Conservation (phyloP, 495 filamentous ascomycete species). For the Tuber borchii region DNA sequence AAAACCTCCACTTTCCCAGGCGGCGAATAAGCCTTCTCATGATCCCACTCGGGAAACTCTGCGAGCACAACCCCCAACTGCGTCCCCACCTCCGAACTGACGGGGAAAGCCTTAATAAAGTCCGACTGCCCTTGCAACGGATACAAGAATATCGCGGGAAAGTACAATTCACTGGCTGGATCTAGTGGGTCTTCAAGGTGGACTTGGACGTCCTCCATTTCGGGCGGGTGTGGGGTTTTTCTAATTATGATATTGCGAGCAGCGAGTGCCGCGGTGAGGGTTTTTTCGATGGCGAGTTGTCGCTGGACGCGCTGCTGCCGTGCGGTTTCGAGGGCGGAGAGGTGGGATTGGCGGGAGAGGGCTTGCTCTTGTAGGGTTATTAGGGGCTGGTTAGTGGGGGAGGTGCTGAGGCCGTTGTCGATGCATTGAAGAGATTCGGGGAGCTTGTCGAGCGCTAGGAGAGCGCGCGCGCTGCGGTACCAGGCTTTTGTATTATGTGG, state of each 20-base stretch:
- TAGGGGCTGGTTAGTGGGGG: constrained; percentile 49
- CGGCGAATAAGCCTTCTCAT: constrained; percentile 56
- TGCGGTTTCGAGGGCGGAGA: constrained; percentile 45
- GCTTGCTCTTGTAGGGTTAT: constrained; percentile 47
- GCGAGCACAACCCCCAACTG: constrained; percentile 76
- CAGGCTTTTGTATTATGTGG: constrained; percentile 75
- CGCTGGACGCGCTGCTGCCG: constrained; percentile 48
- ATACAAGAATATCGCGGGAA: constrained; percentile 79
- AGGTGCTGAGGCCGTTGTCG: constrained; percentile 61
- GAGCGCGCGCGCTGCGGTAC: constrained; percentile 72
- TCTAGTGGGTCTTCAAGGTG: constrained; percentile 65
- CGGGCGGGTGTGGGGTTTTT: constrained; percentile 63
- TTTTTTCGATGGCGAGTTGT: constrained; percentile 50
- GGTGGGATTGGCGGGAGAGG: constrained; percentile 46
- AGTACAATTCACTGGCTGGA: constrained; percentile 59
- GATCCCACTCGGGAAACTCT: constrained; percentile 73
- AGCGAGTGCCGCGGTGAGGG: constrained; percentile 63
- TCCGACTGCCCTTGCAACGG: constrained; percentile 67
- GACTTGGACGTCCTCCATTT: constrained; percentile 72
- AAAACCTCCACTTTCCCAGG: constrained; percentile 69
- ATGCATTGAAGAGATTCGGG: constrained; percentile 70
- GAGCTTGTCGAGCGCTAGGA: constrained; percentile 65
- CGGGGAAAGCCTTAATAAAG: constrained; percentile 78
- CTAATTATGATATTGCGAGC: constrained; percentile 63
- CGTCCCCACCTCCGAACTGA: constrained; percentile 60